Evolutionary conservation across 1,284 basidiomycete species (phyloP), one percentile per base, ranked within the genome.

Genomic region (Phylloporus sp.): DNA sequence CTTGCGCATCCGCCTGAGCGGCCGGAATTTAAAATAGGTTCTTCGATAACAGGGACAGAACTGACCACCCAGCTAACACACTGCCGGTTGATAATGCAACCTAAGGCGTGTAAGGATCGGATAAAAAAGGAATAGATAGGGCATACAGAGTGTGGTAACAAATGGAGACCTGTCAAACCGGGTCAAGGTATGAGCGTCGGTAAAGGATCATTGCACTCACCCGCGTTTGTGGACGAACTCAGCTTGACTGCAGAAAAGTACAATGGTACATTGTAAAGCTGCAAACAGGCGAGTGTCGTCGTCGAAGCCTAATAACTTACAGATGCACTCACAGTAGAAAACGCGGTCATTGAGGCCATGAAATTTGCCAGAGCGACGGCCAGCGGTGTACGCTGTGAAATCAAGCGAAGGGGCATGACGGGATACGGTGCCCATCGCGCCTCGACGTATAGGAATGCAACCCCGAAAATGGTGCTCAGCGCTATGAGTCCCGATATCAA

Each of bases 221-320:
- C 94, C 63, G 94, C 88, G 69, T 86, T 83, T 43, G 91, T 88
- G 23, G 95, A 86, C 19, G 90, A 88, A 73, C 89, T 85, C 66
- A 95, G 83, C 70, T 88, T 88, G 57, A 96, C 96, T n/a, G 94
- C 91, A 67, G 93, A 91, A 75, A 95, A 97, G 82, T 94, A 96
- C 88, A 96, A 80, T 25, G 95, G 95, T 39, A 94, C 85, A 74
- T 94, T 94, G 81, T 96, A 97, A 45, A 96, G 83, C 94, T 95
- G 41, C 27, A 47, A 37, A 68, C 20, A 45, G 43, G 63, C 53
- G 64, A 59, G 27, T 4, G 35, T 63, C 15, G 63, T 49, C 37
- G 52, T 7, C 20, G 41, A 45, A 20, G 37, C 27, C 19, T 19
- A 52, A 35, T 64, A 14, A 61, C 53, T 35, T 29, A 62, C 60